These are phyloP conservation scores for Rhododendron molle DNA, from an alignment of 148 eudicot genomes.

Conservation along the genomic window DNA sequence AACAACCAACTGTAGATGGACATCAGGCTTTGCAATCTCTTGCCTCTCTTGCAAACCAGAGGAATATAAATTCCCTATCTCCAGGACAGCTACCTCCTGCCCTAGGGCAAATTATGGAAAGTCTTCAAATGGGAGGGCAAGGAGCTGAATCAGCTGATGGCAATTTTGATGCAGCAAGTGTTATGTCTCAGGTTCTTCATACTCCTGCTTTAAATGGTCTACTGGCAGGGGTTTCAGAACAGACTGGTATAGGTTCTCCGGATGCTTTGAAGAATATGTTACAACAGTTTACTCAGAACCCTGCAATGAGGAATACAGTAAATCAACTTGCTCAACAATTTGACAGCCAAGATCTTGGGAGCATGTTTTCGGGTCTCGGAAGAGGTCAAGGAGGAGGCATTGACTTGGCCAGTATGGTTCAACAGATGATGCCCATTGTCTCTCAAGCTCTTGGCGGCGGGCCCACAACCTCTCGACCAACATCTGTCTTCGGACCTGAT, in stretches of 20 bases:
- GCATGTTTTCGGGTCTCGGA: conserved; percentile 56
- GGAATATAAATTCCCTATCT: conserved; percentile 18
- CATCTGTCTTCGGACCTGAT: conserved; percentile 21
- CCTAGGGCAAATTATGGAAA: conserved; percentile 20
- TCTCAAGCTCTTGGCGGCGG: conserved; percentile 78
- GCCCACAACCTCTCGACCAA: conserved; percentile 26
- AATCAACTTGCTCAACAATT: conserved; percentile 90
- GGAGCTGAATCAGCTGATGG: conserved; percentile 33
- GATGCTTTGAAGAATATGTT: conserved; percentile 79
- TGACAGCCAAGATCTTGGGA: conserved; percentile 53
- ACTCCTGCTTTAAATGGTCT: conserved; percentile 74
- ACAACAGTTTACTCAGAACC: conserved; percentile 74
- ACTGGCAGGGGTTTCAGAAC: conserved; percentile 77
- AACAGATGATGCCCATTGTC: conserved; percentile 98
- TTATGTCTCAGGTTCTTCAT: conserved; percentile 73
- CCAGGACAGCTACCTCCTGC: conserved; percentile 26
- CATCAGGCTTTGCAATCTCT: conserved; percentile 71
- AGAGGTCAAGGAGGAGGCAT: conserved; percentile 58
- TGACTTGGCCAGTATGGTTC: conserved; percentile 83
- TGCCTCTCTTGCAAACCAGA: conserved; percentile 40
- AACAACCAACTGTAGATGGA: conserved; percentile 35
- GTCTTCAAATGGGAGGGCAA: conserved; percentile 24
- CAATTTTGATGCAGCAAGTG: conserved; percentile 46
- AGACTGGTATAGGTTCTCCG: conserved; percentile 80
- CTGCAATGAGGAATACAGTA: conserved; percentile 80